These are phyloP conservation scores for Neurospora sp. DNA, from an alignment of 495 filamentous ascomycete genomes.

Conservation along the genomic window DNA sequence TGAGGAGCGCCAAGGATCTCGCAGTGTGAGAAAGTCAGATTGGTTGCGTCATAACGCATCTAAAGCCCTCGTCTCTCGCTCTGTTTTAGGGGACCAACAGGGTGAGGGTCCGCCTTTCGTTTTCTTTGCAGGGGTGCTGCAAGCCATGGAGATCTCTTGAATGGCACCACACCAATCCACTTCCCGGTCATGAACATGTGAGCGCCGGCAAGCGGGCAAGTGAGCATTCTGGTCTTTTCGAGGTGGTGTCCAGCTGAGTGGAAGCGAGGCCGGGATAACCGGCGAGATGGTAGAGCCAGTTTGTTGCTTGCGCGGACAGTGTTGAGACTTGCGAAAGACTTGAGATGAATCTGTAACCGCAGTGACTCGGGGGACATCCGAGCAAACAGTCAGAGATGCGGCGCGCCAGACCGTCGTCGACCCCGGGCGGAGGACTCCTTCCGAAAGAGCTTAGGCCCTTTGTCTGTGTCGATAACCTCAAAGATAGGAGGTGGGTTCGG, in stretches of 20 bases:
- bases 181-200: not conserved
- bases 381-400: not conserved
- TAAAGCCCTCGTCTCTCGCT: not conserved
- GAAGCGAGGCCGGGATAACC: not conserved
- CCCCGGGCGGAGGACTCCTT: not conserved
- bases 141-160: not conserved
- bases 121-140: not conserved
- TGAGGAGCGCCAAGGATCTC: not conserved
- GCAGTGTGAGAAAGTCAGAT: not conserved
- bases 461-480: not conserved
- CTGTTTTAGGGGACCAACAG: not conserved
- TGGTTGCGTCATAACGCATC: not conserved
- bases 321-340: not conserved
- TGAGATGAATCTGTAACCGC: not conserved
- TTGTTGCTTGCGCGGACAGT: not conserved
- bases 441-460: not conserved
- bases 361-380: not conserved
- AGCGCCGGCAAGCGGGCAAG: not conserved
- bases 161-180: not conserved
- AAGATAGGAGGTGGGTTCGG: not conserved
- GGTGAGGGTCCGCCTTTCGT: not conserved
- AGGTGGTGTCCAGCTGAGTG: not conserved
- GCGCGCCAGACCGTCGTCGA: not conserved
- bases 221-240: not conserved
- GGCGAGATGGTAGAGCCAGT: not conserved